Percentiles rank a stretch among this genome's conserved stretches.
Conservation (phyloP, 2,329 filamentous ascomycete genomes). For the Cytospora schulzeri region DNA sequence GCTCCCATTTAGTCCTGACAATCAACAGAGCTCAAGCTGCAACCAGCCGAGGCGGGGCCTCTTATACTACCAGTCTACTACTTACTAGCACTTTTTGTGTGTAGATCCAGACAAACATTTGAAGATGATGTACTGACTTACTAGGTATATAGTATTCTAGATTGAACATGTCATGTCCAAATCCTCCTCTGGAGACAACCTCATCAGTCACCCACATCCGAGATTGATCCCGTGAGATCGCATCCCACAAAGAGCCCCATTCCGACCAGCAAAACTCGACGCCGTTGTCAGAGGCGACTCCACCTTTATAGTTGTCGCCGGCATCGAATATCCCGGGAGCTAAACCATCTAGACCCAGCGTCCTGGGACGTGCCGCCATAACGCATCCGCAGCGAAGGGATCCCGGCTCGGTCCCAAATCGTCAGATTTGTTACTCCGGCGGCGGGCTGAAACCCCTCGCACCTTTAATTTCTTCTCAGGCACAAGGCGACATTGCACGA, state of each 20-base stretch:
- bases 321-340: conserved; percentile 7
- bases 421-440: conserved; percentile 1
- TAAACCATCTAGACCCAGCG: conserved; percentile 17
- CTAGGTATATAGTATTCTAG: neutral
- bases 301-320: neutral
- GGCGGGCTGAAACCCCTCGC: conserved; percentile 7
- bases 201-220: neutral
- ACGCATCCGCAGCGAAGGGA: conserved; percentile 1
- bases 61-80: neutral
- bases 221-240: neutral
- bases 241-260: neutral
- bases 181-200: neutral
- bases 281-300: neutral
- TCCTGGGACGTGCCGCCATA: conserved; percentile 13
- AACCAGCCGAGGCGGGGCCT: neutral
- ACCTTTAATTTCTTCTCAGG: conserved; percentile 27
- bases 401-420: conserved; percentile 1
- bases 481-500: conserved; percentile 25
- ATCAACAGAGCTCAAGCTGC: neutral
- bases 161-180: neutral
- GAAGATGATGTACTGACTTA: no score
- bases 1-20: conserved; percentile 5
- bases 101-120: neutral
- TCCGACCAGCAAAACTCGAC: neutral
- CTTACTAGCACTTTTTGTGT: neutral